Percentiles rank a stretch among this genome's conserved stretches.
Conservation (phyloP, 352 stramenopile genomes). For the Phytopythium chamaehyphon region DNA sequence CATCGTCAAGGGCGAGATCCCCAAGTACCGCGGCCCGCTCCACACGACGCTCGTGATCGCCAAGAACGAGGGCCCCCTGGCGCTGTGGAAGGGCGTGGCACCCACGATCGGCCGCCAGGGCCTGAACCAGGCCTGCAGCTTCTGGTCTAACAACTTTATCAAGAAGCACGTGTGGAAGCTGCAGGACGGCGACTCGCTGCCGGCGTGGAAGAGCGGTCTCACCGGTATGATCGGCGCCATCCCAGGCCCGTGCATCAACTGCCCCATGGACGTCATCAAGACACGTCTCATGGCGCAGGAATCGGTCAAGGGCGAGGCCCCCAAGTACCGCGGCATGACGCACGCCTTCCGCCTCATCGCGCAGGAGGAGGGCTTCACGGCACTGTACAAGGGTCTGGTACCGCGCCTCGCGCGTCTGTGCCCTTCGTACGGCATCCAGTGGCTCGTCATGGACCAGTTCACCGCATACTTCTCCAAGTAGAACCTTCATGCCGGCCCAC, state of each 20-base stretch:
- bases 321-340: conserved; percentile 94
- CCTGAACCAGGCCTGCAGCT: conserved; percentile 98
- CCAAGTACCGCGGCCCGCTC: conserved; percentile 87
- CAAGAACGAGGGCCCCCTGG: conserved; percentile 90
- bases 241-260: conserved; percentile 87
- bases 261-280: conserved; percentile 96
- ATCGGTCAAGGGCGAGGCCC: conserved; percentile 66
- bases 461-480: conserved; percentile 63
- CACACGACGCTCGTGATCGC: conserved; percentile 93
- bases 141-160: conserved; percentile 96
- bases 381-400: conserved; percentile 97
- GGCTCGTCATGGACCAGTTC: conserved; percentile 84
- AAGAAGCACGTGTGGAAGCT: conserved; percentile 86
- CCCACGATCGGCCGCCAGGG: conserved; percentile 97
- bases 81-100: conserved; percentile 95
- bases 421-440: conserved; percentile 85
- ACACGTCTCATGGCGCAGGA: conserved; percentile 93
- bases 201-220: conserved; percentile 93
- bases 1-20: conserved; percentile 68
- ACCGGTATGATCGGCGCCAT: conserved; percentile 90
- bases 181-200: conserved; percentile 83
- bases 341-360: conserved; percentile 91
- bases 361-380: conserved; percentile 92
- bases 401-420: conserved; percentile 91
- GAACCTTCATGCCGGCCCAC: conserved; percentile 12